These are phyloP conservation scores for Nicotiana paniculata DNA, from an alignment of 257 asterid species.

Conservation along the genomic window DNA sequence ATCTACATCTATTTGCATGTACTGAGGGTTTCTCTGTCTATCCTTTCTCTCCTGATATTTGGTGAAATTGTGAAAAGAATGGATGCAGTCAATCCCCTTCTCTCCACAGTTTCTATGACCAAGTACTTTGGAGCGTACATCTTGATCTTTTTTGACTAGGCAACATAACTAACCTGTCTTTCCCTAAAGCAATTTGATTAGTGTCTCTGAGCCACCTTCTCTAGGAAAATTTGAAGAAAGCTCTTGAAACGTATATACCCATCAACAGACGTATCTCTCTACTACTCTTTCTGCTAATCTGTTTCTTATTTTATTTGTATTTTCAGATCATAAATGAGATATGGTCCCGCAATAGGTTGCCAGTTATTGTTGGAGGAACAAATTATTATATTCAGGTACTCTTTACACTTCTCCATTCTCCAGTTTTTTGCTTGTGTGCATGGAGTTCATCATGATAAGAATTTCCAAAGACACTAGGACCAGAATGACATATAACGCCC, in stretches of 20 bases:
- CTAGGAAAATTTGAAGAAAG: not conserved
- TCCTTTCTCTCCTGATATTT: not conserved
- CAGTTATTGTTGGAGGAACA: constrained; percentile 97
- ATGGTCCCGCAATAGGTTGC: constrained; percentile 66
- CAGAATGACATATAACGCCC: not conserved
- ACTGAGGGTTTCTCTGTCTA: not conserved
- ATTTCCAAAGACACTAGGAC: not conserved
- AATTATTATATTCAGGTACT: constrained; percentile 94
- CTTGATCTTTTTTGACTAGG: not conserved
- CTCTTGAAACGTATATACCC: not conserved
- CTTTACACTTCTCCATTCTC: not conserved
- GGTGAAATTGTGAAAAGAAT: not conserved
- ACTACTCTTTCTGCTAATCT: not conserved
- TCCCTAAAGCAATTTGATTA: not conserved
- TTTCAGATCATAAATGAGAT: constrained; percentile 72
- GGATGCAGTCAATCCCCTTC: not conserved
- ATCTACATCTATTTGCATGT: not conserved
- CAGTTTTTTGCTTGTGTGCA: not conserved
- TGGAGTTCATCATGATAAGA: not conserved
- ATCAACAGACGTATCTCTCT: not conserved
- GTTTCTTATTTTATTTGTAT: not conserved
- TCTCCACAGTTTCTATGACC: not conserved
- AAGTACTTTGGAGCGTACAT: not conserved
- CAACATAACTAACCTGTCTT: not conserved
- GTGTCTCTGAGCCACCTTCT: not conserved